Evolutionary conservation across 768 basidiomycete genomes (phyloP).

Genomic region (Leccinum barrowsii): DNA sequence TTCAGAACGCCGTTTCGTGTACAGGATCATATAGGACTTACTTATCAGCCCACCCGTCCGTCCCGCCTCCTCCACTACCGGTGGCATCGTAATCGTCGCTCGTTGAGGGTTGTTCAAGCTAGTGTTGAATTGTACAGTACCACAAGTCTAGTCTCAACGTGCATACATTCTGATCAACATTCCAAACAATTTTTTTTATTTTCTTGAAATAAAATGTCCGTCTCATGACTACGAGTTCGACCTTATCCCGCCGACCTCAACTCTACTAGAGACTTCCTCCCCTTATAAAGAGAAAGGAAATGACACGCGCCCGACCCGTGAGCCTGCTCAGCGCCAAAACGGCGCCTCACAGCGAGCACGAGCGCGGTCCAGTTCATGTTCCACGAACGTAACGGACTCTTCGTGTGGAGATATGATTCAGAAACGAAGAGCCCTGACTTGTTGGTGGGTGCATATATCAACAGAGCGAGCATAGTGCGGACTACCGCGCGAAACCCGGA

Average conservation of each 20-base stretch:
- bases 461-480: too few relatives aligned
- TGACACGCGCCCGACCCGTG: constrained; percentile 37
- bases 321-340: constrained; percentile 54
- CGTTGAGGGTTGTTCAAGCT: background rate
- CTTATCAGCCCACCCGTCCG: background rate
- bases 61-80: background rate
- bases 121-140: background rate
- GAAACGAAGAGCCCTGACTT: constrained; percentile 61
- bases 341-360: constrained; percentile 45
- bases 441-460: constrained; percentile 3
- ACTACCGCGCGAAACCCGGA: background rate
- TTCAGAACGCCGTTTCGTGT: background rate
- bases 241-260: constrained; percentile 43
- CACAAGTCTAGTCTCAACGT: background rate
- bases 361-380: constrained; percentile 43
- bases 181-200: constrained; percentile 5
- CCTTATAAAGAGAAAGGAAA: constrained; percentile 21
- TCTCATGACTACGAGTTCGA: constrained; percentile 62
- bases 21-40: background rate
- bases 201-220: constrained; percentile 42
- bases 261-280: constrained; percentile 50
- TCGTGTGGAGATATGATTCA: constrained; percentile 31
- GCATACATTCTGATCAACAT: constrained; percentile 3
- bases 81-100: background rate
- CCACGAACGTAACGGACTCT: constrained; percentile 75